Base-by-base conservation (phyloP, 1,284 basidiomycete species). In the Rhodotorula sp. region DNA sequence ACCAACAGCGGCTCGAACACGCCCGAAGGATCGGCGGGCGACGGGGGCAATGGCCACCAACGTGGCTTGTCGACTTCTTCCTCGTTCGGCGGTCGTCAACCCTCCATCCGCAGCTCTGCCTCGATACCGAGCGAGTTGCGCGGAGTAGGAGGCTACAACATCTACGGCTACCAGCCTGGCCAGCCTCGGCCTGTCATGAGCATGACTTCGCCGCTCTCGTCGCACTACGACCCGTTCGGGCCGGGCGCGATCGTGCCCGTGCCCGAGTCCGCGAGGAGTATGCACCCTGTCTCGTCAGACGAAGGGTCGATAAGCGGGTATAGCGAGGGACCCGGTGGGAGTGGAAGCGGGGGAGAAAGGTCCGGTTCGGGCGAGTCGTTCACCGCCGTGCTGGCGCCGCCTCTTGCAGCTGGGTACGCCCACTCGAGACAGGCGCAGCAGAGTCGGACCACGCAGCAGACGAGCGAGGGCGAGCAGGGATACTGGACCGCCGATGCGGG, bases 81-180 rank as follows among this genome's bases (percentile, higher is more conserved):
- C 7, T 59, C 59, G 10, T 62, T 68, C 46, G 67, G 66, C 11
- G 67, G 70, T 1, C 67, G 72, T 7, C 72, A 70, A 36, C 61
- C 67, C 10, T 68, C 66, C 24, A 48, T 73, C 39, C 62, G 59
- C 15, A 59, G 47, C 44, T 53, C 44, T 15, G 29, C 54, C 9
- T 59, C 64, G 8, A 36, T 66, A 2, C 36, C 59, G 36, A 62
- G 59, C 54, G 46, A 66, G 19, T 48, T 54, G 48, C 65, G 66
- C 49, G 68, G 72, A 34, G 56, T 64, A 19, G 60, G 71, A 46
- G 62, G 71, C 24, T 70, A 72, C 71, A 71, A 68, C 65, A 46
- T 30, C 39, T 57, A 59, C 52, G 65, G 59, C 15, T 70, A 72
- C 52, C 68, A 62, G 52, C 68, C 68, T 5, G 68, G 68, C 10